Conservation (phyloP, 2,329 filamentous ascomycete genomes). For the Allantophomopsis cytisporea region DNA sequence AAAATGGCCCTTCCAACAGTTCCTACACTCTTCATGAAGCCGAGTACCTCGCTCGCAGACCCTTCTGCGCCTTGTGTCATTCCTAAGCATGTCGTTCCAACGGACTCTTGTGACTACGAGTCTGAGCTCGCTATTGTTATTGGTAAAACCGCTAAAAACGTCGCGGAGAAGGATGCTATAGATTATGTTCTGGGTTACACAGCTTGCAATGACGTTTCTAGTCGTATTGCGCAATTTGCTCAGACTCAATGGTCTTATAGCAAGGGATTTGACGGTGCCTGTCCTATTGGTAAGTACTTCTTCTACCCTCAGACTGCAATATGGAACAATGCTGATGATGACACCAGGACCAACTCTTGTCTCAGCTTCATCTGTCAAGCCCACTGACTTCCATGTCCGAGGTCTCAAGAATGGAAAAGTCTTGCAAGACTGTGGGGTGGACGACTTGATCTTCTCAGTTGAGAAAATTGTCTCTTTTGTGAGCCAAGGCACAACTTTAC, state of each 20-base stretch:
- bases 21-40: slow-evolving; percentile 33
- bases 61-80: slow-evolving; percentile 20
- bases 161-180: slow-evolving; percentile 26
- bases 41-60: slow-evolving; percentile 1
- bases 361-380: neutral
- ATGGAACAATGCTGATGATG: too few species aligned
- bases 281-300: slow-evolving; percentile 21
- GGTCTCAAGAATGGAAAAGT: slow-evolving; percentile 33
- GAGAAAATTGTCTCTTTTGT: slow-evolving; percentile 22
- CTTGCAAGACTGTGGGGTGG: slow-evolving; percentile 28
- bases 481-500: slow-evolving; percentile 22
- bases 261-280: slow-evolving; percentile 30
- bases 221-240: slow-evolving; percentile 30
- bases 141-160: slow-evolving; percentile 27
- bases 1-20: slow-evolving; percentile 35
- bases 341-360: neutral
- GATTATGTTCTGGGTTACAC: slow-evolving; percentile 38
- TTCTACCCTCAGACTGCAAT: neutral
- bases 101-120: slow-evolving; percentile 30
- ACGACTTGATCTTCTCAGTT: slow-evolving; percentile 33
- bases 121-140: slow-evolving; percentile 33
- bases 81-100: slow-evolving; percentile 24
- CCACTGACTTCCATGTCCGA: slow-evolving; percentile 19
- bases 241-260: slow-evolving; percentile 31
- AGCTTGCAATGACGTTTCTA: slow-evolving; percentile 37